Evolutionary conservation across 1,139 yeast genomes (phyloP), one percentile per base, ranked within the genome.

Genomic region (Saccharomyces hybrid): DNA sequence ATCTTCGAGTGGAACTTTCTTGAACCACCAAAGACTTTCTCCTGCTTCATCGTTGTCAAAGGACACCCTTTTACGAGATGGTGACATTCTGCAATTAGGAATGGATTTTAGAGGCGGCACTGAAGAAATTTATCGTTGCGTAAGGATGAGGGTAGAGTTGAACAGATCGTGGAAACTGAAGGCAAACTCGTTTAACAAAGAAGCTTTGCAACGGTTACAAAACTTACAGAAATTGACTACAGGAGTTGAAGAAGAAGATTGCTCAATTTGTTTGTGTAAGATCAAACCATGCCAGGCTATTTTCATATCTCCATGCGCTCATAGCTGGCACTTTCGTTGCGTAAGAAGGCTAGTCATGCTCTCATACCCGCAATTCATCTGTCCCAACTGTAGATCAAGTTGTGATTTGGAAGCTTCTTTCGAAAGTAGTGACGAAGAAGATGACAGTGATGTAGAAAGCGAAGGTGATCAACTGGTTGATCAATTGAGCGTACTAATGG

Each of bases 31-130:
- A 46, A 75, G 98, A 58, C 75, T 91, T 53, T 83, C 95, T 0
- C 86, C 86, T 2, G 95, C 97, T 2, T 81, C 86, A 50, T 81
- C 81, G 54, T 84, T 82, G 64, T 84, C 89, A 59, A 78, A 79
- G 38, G 78, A 81, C 56, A 80, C 82, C 71, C 80, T 83, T 14
- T 70, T 91, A 30, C 75, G 78, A 49, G 96, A 91, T 66, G 95
- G 96, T 7, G 97, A 91, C 70, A 79, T 88, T 32, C 74, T 93
- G 53, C 97, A 93, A 69, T 76, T 93, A 51, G 99, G 99, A 11
- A 87, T 91, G 86, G 97, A 93, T 72, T 93, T 88, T 70, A 78
- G 98, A 57, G 98, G 98, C 6, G 98, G 98, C 8, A 80, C 91
- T 0, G 98, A 93, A 70, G 97, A 90, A 66, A 88, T 89, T 26